Conservation (phyloP, 805 yeast species). For the Yueomyces sp. region DNA sequence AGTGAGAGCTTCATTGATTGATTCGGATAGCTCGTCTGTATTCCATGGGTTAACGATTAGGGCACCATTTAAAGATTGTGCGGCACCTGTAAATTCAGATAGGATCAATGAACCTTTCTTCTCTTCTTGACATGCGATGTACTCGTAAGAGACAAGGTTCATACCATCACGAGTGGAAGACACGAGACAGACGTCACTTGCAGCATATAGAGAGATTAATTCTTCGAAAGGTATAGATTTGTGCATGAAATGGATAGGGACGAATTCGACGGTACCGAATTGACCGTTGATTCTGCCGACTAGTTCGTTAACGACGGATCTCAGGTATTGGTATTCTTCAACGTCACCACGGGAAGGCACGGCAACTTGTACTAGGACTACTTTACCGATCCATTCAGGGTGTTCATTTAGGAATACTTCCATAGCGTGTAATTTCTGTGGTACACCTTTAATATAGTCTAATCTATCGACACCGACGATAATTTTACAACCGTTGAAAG, state of each 20-base stretch:
- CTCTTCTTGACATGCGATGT: constrained; percentile 86
- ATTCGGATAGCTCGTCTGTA: constrained; percentile 80
- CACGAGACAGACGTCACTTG: constrained; percentile 84
- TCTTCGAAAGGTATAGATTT: constrained; percentile 84
- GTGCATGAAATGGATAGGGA: constrained; percentile 94
- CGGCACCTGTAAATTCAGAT: constrained; percentile 98
- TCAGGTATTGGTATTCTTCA: constrained; percentile 87
- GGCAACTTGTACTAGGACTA: constrained; percentile 88
- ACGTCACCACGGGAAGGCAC: constrained; percentile 97
- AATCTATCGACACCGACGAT: constrained; percentile 94
- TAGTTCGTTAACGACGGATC: constrained; percentile 89
- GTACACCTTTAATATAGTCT: constrained; percentile 96
- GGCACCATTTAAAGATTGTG: constrained; percentile 92
- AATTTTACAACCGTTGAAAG: constrained; percentile 64
- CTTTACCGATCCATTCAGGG: constrained; percentile 98
- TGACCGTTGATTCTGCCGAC: constrained; percentile 95
- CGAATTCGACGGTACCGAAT: constrained; percentile 94
- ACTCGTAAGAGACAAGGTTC: constrained; percentile 94
- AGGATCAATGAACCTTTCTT: constrained; percentile 77
- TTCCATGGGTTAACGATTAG: constrained; percentile 96
- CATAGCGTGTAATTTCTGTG: constrained; percentile 92
- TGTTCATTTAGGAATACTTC: constrained; percentile 84
- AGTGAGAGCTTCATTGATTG: constrained; percentile 78
- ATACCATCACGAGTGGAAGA: constrained; percentile 96
- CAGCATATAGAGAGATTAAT: constrained; percentile 71